phyloP scores from a whole-genome alignment of 257 asterid species.

The Gentiana straminea region DNA sequence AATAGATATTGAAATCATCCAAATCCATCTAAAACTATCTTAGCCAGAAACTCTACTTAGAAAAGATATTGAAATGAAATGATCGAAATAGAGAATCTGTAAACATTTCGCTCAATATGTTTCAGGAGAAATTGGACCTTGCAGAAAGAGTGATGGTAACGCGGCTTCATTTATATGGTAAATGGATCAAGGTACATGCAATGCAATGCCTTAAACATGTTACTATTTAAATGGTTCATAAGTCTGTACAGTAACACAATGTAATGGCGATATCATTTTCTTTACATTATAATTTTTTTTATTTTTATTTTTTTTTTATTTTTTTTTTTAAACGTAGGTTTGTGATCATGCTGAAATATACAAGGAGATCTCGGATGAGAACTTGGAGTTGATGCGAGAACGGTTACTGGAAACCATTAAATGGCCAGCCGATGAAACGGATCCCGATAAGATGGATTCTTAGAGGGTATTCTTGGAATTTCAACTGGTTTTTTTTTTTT shows the following conservation, averaged over 20 bases:
- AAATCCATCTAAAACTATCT: no score
- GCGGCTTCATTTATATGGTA: constrained; percentile 48
- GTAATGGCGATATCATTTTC: no score
- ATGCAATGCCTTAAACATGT: no score
- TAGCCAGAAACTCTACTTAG: no score
- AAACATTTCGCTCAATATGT: not conserved
- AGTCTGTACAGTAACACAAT: no score
- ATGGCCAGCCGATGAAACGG: constrained; percentile 49
- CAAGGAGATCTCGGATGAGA: constrained; percentile 44
- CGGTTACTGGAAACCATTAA: constrained; percentile 45
- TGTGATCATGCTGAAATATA: constrained; percentile 52
- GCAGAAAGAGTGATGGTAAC: constrained; percentile 79
- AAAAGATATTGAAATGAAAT: no score
- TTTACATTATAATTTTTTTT: no score
- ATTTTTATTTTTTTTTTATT: not conserved
- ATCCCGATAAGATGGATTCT: constrained; percentile 20
- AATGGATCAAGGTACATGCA: constrained; percentile 55
- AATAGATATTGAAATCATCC: no score
- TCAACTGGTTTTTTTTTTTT: not conserved
- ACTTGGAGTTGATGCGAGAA: constrained; percentile 59
- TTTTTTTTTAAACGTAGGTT: constrained; percentile 22
- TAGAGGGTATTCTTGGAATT: not conserved
- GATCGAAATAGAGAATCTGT: no score
- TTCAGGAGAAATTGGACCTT: constrained; percentile 60
- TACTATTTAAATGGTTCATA: no score